Evolutionary conservation across 2,329 filamentous ascomycete genomes (phyloP), one percentile per base, ranked within the genome.

Genomic region (Colletotrichum sp.): DNA sequence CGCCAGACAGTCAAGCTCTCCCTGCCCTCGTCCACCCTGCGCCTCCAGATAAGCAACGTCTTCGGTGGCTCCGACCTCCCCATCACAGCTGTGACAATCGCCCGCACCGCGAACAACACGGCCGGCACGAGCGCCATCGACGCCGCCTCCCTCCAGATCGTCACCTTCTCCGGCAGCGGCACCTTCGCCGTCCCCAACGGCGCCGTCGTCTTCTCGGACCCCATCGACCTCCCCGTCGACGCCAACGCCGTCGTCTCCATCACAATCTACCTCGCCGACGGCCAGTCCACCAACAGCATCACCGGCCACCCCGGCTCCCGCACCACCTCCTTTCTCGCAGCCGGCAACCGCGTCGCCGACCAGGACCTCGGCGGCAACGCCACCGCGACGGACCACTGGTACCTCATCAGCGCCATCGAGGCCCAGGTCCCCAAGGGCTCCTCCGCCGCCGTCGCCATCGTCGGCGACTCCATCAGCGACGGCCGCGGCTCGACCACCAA

Each of bases 391-490:
- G 88, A 84, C 72, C 87, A 89, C 81, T 90, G 91, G 91, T 93
- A 92, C 82, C 92, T 92, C 77, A 83, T 93, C 78, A 90, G 87
- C 43, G 87, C 87, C 6, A 81, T 93, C 10, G 90, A 93, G 81
- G 91, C 87, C n/a, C 89, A 86, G 83, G 82, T 87, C 1, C 85
- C 87, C 0, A 77, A 80, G 0, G 63, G 80, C 16, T 63, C 72
- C 3, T 83, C 85, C 65, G 85, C 88, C 6, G 43, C 43, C 2
- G 86, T 93, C 38, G 88, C 86, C 24, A 87, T 94, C 28, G 84
- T 94, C 2, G 92, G 92, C n/a, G 92, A 94, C 82, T 92, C 89
- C 79, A 92, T 94, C 80, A 93, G 92, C 5, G 92, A 94, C 79
- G 92, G 92, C 13, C 87, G 91, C 30, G 91, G 91, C 58, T 91